Base-by-base conservation (phyloP, 1,284 basidiomycete species). In the Chondrostereum purpureum region DNA sequence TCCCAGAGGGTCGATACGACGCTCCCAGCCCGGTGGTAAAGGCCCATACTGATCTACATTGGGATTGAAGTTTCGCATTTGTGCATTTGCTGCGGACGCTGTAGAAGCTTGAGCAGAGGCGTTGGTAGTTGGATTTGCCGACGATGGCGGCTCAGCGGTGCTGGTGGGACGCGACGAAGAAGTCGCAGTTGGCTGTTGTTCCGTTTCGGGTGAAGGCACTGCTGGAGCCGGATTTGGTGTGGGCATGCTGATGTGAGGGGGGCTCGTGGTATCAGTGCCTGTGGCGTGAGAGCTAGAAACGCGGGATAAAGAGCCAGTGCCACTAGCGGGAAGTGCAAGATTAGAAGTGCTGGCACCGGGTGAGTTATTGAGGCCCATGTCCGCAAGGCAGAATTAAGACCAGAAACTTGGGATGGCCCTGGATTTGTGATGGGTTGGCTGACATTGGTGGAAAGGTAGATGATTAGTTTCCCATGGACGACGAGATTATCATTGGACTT, bases 11-110 rank as follows among this genome's bases (percentile, higher is more conserved):
- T 98, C 96, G 41, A 84, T 79, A 38, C 96, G 82, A 46, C 94
- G 82, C 65, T 99, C 96, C 93, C 94, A 99, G 10, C 92, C 92
- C 21, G 68, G 59, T 0, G 95, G 95, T 21, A 99, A 70, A 21
- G 84, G 75, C 5, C 90, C 90, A 50, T 79, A 83, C 54, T 91
- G 88, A 65, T 92, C 90, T 39, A 88, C 83, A 53, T 83, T 84
- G 14, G 90, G 85, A 58, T 89, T 89, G 65, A 92, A 92, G 60
- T 91, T 90, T 53, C 83, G 78, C 56, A 72, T 64, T 55, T 76
- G 68, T 8, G 73, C 66, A 49, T 66, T 70, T 49, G 42, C 35
- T 56, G 47, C 14, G 52, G 50, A 34, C 44, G 55, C 41, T 42
- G 51, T 44, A n/a, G 57, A 46, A 31, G 62, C 44, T 33, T 53